A percentile compares a stretch with the other conserved stretches of the same genome.
Evolutionary conservation across 2,329 filamentous ascomycete species (phyloP).

Genomic region (Mollisiaceae sp.): DNA sequence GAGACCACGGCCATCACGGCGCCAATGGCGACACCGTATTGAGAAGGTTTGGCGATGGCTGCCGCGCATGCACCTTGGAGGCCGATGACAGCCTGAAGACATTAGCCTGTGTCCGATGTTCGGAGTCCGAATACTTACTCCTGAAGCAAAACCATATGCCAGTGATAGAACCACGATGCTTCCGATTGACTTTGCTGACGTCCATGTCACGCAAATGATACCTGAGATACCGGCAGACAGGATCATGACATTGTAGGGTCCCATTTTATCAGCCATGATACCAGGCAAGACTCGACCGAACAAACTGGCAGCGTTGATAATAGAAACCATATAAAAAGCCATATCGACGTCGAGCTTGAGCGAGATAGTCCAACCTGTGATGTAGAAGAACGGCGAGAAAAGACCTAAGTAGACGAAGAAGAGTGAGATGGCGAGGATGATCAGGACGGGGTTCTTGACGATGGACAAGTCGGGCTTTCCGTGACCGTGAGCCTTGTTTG

Average conservation of each 20-base stretch:
- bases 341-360: slow-evolving; percentile 25
- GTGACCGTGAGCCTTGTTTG: slow-evolving; percentile 14
- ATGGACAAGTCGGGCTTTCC: slow-evolving; percentile 24
- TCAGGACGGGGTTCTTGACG: slow-evolving; percentile 24
- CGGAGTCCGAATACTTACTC: slow-evolving; percentile 19
- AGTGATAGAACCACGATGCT: slow-evolving; percentile 30
- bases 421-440: slow-evolving; percentile 20
- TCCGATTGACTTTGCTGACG: slow-evolving; percentile 24
- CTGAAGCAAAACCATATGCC: slow-evolving; percentile 31
- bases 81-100: slow-evolving; percentile 30
- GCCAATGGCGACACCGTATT: slow-evolving; percentile 35
- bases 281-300: slow-evolving; percentile 33
- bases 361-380: slow-evolving; percentile 24
- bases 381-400: slow-evolving; percentile 32
- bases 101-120: not conserved
- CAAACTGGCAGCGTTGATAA: slow-evolving; percentile 30
- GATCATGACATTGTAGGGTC: slow-evolving; percentile 32
- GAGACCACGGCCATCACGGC: slow-evolving; percentile 31
- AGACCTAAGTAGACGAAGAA: slow-evolving; percentile 32
- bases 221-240: slow-evolving; percentile 25
- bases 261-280: slow-evolving; percentile 29
- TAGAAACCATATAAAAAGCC: slow-evolving; percentile 32
- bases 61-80: slow-evolving; percentile 35
- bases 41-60: slow-evolving; percentile 24
- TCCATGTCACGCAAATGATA: slow-evolving; percentile 32